These are phyloP conservation scores for Suzukiozyma palmioleophila DNA, from an alignment of 1,139 yeast species.

Conservation along the genomic window DNA sequence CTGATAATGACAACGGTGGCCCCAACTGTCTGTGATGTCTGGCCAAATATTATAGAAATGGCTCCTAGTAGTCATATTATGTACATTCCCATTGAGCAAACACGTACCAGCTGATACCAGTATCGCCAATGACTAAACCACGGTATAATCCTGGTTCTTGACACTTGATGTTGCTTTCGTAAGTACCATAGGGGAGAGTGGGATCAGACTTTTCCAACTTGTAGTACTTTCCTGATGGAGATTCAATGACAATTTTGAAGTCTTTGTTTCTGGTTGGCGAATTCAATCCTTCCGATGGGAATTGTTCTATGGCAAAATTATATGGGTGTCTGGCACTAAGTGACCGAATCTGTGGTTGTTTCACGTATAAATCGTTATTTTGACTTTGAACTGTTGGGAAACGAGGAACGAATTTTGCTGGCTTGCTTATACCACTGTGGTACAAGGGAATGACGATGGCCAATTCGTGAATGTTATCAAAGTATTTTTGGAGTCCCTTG, in stretches of 20 bases:
- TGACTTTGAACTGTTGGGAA: constrained; percentile 69
- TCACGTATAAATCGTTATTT: constrained; percentile 72
- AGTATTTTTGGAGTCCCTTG: constrained; percentile 57
- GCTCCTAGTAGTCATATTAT: neutral
- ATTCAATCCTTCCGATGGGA: constrained; percentile 54
- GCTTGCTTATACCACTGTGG: constrained; percentile 64
- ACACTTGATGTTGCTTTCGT: constrained; percentile 56
- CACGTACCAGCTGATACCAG: constrained; percentile 81
- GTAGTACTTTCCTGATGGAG: constrained; percentile 78
- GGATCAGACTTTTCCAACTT: constrained; percentile 51
- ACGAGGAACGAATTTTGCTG: constrained; percentile 59
- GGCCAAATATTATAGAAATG: neutral
- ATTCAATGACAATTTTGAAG: constrained; percentile 65
- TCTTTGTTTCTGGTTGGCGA: constrained; percentile 37
- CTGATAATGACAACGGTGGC: too few relatives aligned
- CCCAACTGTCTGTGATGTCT: too few relatives aligned
- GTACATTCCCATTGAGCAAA: constrained; percentile 86
- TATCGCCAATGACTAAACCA: constrained; percentile 75
- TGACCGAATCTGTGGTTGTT: constrained; percentile 75
- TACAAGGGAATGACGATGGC: constrained; percentile 74
- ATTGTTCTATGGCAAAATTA: constrained; percentile 58
- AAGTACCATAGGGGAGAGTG: constrained; percentile 46
- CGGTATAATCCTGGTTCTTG: constrained; percentile 79
- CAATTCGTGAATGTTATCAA: constrained; percentile 61
- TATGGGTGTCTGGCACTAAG: constrained; percentile 57